Conservation (phyloP, 768 basidiomycete genomes). For the Hirschioporus abietinus region DNA sequence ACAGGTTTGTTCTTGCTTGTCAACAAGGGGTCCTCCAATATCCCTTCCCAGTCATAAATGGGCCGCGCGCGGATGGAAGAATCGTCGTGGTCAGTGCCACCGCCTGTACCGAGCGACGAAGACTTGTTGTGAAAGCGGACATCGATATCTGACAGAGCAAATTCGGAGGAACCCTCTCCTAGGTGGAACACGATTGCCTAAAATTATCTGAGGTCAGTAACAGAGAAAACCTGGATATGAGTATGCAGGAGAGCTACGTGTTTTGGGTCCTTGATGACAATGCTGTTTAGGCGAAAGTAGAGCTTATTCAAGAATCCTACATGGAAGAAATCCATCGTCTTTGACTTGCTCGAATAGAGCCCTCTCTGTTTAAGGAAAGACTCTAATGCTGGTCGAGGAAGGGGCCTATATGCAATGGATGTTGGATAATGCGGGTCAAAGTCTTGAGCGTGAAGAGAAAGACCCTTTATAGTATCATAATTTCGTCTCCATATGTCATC, state of each 20-base stretch:
- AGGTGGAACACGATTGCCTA: constrained; percentile 63
- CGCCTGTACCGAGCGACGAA: constrained; percentile 59
- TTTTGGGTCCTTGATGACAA: constrained; percentile 48
- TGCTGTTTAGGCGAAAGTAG: constrained; percentile 66
- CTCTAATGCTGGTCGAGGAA: constrained; percentile 60
- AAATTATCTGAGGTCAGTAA: constrained; percentile 5
- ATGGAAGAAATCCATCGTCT: constrained; percentile 47
- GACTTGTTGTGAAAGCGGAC: constrained; percentile 41
- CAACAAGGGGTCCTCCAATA: constrained; percentile 49
- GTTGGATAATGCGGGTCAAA: constrained; percentile 70
- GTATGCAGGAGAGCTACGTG: constrained; percentile 32
- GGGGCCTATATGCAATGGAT: constrained; percentile 68
- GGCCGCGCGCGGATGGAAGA: constrained; percentile 54
- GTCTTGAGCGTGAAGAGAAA: constrained; percentile 45
- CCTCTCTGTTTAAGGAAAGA: constrained; percentile 59
- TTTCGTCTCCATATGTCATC: constrained; percentile 77
- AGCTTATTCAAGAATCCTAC: constrained; percentile 67
- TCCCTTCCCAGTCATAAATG: constrained; percentile 65
- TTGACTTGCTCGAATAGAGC: constrained; percentile 41
- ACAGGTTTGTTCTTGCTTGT: constrained; percentile 27
- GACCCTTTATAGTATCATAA: constrained; percentile 44
- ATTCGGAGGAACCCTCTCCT: constrained; percentile 42
- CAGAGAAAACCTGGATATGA: not conserved
- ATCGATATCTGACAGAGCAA: constrained; percentile 64
- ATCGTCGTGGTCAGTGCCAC: constrained; percentile 69